phyloP scores from a whole-genome alignment of 139 green algal species.

The Yamagishiella unicocca region DNA sequence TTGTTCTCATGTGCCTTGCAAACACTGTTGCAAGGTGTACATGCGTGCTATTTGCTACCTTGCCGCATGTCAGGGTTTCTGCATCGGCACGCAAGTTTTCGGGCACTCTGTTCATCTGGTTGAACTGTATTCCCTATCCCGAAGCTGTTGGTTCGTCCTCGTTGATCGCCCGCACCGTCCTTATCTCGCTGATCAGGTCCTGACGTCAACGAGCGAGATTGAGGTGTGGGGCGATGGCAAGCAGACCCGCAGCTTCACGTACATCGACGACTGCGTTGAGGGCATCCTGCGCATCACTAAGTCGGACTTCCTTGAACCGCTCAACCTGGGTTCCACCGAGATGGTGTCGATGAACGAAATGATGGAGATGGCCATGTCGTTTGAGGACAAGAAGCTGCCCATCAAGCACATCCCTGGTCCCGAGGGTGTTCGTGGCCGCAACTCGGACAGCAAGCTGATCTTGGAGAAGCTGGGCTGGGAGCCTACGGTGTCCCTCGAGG shows the following conservation, averaged over 20 bases:
- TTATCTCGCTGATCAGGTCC: no score
- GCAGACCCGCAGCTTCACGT: conserved; percentile 99
- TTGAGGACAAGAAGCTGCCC: conserved; percentile 77
- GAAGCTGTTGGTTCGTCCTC: no score
- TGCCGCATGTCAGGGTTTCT: no score
- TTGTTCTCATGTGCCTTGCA: no score
- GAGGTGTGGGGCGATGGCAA: conserved; percentile 99
- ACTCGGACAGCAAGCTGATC: conserved; percentile 94
- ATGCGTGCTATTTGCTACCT: no score
- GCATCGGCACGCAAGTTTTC: no score
- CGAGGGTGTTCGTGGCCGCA: conserved; percentile 98
- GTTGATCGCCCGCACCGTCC: no score
- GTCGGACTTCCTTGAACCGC: conserved; percentile 94
- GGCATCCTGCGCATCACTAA: conserved; percentile 98
- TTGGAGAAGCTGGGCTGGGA: conserved; percentile 98
- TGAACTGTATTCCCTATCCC: no score
- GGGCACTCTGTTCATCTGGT: no score
- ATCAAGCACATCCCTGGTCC: conserved; percentile 99
- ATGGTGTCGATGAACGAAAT: conserved; percentile 98
- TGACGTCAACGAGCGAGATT: conserved; percentile 88
- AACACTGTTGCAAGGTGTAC: no score
- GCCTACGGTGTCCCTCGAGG: conserved; percentile 89
- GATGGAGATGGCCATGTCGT: conserved; percentile 82
- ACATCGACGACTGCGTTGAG: conserved; percentile 99
- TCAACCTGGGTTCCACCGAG: conserved; percentile 97